Percentiles rank a stretch among this genome's conserved stretches.
These are phyloP conservation scores for Phyllosticta citriasiana DNA, from an alignment of 2,329 filamentous ascomycete species.

Conservation along the genomic window DNA sequence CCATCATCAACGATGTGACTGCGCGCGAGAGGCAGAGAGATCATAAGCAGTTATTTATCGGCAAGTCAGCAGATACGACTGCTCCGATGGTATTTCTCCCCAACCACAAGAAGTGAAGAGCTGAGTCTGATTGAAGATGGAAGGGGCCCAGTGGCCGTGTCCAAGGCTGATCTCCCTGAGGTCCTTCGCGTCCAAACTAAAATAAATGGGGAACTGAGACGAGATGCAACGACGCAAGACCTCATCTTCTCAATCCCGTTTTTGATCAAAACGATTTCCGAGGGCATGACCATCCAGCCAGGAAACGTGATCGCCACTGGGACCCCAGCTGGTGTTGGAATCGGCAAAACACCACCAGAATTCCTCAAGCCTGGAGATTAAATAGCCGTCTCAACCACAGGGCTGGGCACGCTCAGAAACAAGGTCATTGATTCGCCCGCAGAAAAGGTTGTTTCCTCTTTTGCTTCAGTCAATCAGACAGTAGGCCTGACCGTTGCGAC, in stretches of 20 bases:
- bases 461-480: slow-evolving; percentile 11
- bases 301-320: slow-evolving; percentile 42
- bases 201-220: slow-evolving; percentile 43
- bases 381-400: slow-evolving; percentile 24
- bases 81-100: slow-evolving; percentile 39
- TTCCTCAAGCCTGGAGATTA: slow-evolving; percentile 35
- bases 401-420: slow-evolving; percentile 26
- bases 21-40: slow-evolving; percentile 45
- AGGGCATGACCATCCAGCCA: slow-evolving; percentile 27
- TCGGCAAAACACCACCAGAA: slow-evolving; percentile 24
- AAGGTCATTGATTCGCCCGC: slow-evolving; percentile 28
- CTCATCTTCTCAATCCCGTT: slow-evolving; percentile 41
- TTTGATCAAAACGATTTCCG: slow-evolving; percentile 39
- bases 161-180: slow-evolving; percentile 34
- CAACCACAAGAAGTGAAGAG: too few relatives aligned
- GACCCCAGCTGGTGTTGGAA: slow-evolving; percentile 38
- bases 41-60: slow-evolving; percentile 52
- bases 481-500: not conserved
- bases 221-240: slow-evolving; percentile 32
- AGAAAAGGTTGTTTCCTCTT: slow-evolving; percentile 23
- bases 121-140: not conserved
- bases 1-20: slow-evolving; percentile 49
- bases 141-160: slow-evolving; percentile 42
- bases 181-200: slow-evolving; percentile 33
- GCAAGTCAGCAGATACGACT: slow-evolving; percentile 46